Percentiles rank a stretch among this genome's conserved stretches.
These are phyloP conservation scores for Senna siamea DNA, from an alignment of 306 rosid genomes.

Conservation along the genomic window DNA sequence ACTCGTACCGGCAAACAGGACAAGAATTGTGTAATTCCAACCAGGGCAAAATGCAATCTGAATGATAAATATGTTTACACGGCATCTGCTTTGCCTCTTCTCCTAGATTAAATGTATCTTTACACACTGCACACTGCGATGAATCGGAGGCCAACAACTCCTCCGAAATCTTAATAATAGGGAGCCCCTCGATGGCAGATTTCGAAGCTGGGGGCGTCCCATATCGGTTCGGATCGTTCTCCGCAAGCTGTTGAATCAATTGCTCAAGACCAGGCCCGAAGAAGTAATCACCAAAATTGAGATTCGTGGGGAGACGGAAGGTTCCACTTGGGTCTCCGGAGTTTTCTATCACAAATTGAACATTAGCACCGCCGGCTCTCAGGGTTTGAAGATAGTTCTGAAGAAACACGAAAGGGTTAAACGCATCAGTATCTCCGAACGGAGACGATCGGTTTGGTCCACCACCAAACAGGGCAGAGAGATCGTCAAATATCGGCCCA, in stretches of 20 bases:
- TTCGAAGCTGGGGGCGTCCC: slow-evolving; percentile 86
- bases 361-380: slow-evolving; percentile 63
- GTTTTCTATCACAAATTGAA: slow-evolving; percentile 66
- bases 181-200: slow-evolving; percentile 65
- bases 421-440: slow-evolving; percentile 60
- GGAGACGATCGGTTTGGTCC: slow-evolving; percentile 46
- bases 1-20: slow-evolving; percentile 77
- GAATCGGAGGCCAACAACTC: slow-evolving; percentile 65
- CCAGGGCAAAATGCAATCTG: slow-evolving; percentile 78
- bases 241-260: slow-evolving; percentile 83
- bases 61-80: slow-evolving; percentile 82
- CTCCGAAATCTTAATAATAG: slow-evolving; percentile 47
- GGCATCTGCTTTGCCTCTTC: slow-evolving; percentile 76
- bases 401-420: slow-evolving; percentile 69
- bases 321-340: slow-evolving; percentile 54
- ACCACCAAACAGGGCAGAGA: slow-evolving; percentile 60
- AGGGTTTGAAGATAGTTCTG: slow-evolving; percentile 73
- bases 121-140: slow-evolving; percentile 85
- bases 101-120: slow-evolving; percentile 65
- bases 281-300: slow-evolving; percentile 77
- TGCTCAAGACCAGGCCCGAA: slow-evolving; percentile 87
- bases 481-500: slow-evolving; percentile 47
- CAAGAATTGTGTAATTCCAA: slow-evolving; percentile 80
- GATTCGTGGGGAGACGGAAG: slow-evolving; percentile 54
- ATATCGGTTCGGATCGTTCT: slow-evolving; percentile 78